Base-by-base conservation (phyloP, 2,329 filamentous ascomycete genomes). In the Calonectria montana region DNA sequence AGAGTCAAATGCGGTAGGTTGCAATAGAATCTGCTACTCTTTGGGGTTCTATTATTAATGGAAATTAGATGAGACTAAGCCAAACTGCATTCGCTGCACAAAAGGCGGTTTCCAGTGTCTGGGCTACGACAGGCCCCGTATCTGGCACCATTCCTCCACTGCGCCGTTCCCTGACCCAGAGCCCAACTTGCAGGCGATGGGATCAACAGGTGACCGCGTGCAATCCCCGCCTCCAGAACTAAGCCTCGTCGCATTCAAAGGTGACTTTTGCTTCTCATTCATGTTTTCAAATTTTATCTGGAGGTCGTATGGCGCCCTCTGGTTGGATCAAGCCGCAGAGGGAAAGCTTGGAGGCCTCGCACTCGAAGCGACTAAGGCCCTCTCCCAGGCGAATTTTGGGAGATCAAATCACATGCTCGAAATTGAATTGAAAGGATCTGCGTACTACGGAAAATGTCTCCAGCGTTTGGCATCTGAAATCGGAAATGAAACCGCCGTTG, bases 271-370 rank as follows among this genome's bases (percentile, higher is more conserved):
- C 53, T 69, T 74, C 29, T 68, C 72, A 0, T 75, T 75, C 45
- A 75, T 73, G 72, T 75, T 75, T 43, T 67, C 74, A 35, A 75
- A 75, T 15, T 75, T 75, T 31, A 67, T 75, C 18, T 75, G 74
- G 74, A 66, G 74, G 25, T 73, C 72, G 2, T 75, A 75, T 31
- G 72, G 74, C 3, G 55, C 65, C 8, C 63, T 63, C 5, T 75
- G 74, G 74, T 62, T 75, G 9, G 68, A 74, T 18, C 73, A 73
- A 25, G 74, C 74, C 4, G 74, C 74, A 1, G 62, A 70, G 18
- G 74, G 74, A 9, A 75, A 71, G 43, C 68, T 75, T 7, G 74
- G 74, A 1, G 27, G 29, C 25, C 53, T 75, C 25, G 61, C 74
- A 3, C 63, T 71, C 3, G 70, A 74, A 21, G 70, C 72, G 12